A percentile compares a stretch with the other conserved stretches of the same genome.
Conservation (phyloP, 768 basidiomycete genomes). For the Boletus reticuloceps region DNA sequence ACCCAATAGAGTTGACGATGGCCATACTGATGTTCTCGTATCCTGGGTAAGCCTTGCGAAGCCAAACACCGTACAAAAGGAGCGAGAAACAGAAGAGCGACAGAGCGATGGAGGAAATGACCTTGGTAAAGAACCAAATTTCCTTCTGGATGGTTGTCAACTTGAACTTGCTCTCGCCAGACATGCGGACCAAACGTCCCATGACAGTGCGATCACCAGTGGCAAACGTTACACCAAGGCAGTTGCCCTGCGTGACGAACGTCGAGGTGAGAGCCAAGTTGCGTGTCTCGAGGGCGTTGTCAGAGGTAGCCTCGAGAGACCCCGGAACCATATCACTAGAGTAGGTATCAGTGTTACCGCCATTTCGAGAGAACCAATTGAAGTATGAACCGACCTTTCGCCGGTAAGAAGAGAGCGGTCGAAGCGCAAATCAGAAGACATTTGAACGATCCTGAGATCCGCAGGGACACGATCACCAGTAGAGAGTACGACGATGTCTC, state of each 20-base stretch:
- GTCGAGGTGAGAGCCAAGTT: conserved; percentile 50
- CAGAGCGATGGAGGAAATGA: conserved; percentile 43
- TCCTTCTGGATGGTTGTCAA: conserved; percentile 48
- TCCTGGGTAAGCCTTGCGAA: conserved; percentile 32
- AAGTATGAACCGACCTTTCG: conserved; percentile 33
- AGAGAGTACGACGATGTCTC: conserved; percentile 51
- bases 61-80: conserved; percentile 43
- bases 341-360: not conserved
- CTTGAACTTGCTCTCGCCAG: conserved; percentile 44
- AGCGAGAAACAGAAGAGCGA: conserved; percentile 41
- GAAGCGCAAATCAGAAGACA: conserved; percentile 49
- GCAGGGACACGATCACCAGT: conserved; percentile 60
- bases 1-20: conserved; percentile 40
- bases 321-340: conserved; percentile 43
- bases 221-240: conserved; percentile 41
- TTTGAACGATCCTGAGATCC: conserved; percentile 53
- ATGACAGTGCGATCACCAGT: conserved; percentile 44
- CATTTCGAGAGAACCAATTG: not conserved
- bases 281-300: conserved; percentile 47
- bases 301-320: conserved; percentile 43
- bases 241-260: conserved; percentile 41
- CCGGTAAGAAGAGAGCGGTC: conserved; percentile 56
- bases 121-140: conserved; percentile 51
- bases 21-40: conserved; percentile 34
- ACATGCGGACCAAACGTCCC: conserved; percentile 57